Conservation (phyloP, 345 rosid species). For the Heritiera fomes region DNA sequence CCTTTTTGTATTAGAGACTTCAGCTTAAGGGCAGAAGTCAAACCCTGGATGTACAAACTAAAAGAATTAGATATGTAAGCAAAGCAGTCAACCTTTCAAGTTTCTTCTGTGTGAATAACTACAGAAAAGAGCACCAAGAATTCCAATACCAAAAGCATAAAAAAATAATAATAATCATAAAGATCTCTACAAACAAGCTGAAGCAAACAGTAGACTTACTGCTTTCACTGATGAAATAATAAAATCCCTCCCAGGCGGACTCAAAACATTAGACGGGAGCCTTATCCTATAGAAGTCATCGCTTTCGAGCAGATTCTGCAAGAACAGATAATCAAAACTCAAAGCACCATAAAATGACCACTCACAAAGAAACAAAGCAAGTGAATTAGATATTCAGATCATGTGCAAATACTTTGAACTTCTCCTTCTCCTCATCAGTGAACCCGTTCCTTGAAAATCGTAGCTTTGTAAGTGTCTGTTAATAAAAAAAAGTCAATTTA, state of each 20-base stretch:
- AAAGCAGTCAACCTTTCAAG: background rate
- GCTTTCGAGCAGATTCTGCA: conserved; percentile 68
- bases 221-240: conserved; percentile 86
- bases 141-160: background rate
- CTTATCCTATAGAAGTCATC: conserved; percentile 92
- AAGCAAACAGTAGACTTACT: conserved; percentile 47
- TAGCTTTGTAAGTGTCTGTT: conserved; percentile 85
- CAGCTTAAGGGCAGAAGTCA: background rate
- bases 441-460: conserved; percentile 75
- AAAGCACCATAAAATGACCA: conserved; percentile 18
- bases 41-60: background rate
- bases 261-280: conserved; percentile 82
- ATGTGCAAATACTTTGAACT: conserved; percentile 54
- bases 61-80: background rate
- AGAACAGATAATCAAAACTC: background rate
- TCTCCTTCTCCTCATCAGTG: conserved; percentile 63
- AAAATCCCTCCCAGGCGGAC: conserved; percentile 71
- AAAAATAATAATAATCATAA: background rate
- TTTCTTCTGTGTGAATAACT: background rate
- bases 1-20: background rate
- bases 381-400: background rate
- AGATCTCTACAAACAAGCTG: background rate
- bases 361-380: background rate
- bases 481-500: conserved; percentile 14
- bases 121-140: background rate